Evolutionary conservation across 208 protist species (phyloP), one percentile per base, ranked within the genome.

Genomic region (Trypanosoma theileri): DNA sequence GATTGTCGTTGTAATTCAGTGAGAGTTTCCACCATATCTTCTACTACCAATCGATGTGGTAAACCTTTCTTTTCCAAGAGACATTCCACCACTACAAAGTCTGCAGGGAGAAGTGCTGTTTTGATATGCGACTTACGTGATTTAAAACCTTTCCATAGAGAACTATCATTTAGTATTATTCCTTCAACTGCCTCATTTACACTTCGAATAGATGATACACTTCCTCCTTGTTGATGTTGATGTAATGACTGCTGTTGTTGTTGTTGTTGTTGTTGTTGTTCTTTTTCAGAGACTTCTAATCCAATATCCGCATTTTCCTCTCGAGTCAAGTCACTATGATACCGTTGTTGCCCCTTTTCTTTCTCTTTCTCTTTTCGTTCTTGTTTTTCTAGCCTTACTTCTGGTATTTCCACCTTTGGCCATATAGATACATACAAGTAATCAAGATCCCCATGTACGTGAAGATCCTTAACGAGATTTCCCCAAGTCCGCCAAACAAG

Each of bases 11-110:
- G 89, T 81, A 95, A 76, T 44, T 91, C 83, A 6, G 71, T 78
- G 35, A 95, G 74, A 14, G 76, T 81, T 41, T 84, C 68, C 13
- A 80, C 84, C 21, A 96, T 84, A 59, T 96, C 91, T 45, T 96
- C 84, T 10, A 96, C 56, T 11, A 96, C 91, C 59, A 93, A 74
- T 64, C 89, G 86, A 69, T 93, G 88, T 50, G 87, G 86, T 7
- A 96, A 75, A 7, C 91, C 91, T 55, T 82, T 85, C 14, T 85
- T 81, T 72, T 96, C 91, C 26, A 96, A 77, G 22, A 80, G 66
- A 69, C 87, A 96, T 60, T 96, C 87, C 1, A 93, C 60, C 8
- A 96, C 91, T 0, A 83, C 74, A 73, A 95, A 92, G 64, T 95
- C 90, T 11, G 80, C 64, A 1, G 86, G 55, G 2, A 95, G 14